phyloP scores from a whole-genome alignment of 176 grass and related monocot genomes.

The Oryza longistaminata region DNA sequence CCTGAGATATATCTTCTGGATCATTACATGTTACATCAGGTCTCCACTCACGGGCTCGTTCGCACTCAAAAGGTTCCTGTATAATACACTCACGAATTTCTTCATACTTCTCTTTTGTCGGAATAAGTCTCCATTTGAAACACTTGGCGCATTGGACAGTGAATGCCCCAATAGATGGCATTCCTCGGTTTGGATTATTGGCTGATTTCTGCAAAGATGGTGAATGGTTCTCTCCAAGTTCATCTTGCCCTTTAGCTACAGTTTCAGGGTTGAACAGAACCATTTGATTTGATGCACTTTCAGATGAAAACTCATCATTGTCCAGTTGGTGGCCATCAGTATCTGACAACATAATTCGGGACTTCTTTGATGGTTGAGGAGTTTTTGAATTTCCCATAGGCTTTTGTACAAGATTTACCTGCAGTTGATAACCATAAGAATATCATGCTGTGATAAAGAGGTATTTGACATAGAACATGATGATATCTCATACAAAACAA shows the following conservation, averaged over 20 bases:
- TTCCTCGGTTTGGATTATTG: constrained; percentile 36
- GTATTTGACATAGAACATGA: neutral
- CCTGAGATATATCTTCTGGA: constrained; percentile 90
- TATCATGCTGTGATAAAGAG: no score
- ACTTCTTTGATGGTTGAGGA: constrained; percentile 46
- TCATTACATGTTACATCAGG: constrained; percentile 71
- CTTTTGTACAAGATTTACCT: constrained; percentile 30
- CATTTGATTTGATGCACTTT: constrained; percentile 45
- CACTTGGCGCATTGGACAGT: constrained; percentile 89
- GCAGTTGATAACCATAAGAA: constrained; percentile 33
- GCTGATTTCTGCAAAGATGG: constrained; percentile 36
- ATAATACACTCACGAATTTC: constrained; percentile 82
- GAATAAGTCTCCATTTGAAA: constrained; percentile 98
- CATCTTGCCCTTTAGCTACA: constrained; percentile 49
- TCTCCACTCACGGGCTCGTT: constrained; percentile 77
- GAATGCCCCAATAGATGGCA: constrained; percentile 88
- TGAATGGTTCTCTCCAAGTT: constrained; percentile 44
- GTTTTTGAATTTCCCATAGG: constrained; percentile 52
- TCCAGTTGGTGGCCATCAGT: constrained; percentile 29
- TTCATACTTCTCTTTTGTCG: constrained; percentile 94
- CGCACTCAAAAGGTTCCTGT: constrained; percentile 79
- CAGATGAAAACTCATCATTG: constrained; percentile 40
- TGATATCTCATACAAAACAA: constrained; percentile 10
- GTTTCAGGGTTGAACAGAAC: constrained; percentile 32
- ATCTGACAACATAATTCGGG: constrained; percentile 27